Percentiles rank a stretch among this genome's conserved stretches.
phyloP scores from a whole-genome alignment of 169 alveolate genomes.

The Plasmodium relictum region DNA sequence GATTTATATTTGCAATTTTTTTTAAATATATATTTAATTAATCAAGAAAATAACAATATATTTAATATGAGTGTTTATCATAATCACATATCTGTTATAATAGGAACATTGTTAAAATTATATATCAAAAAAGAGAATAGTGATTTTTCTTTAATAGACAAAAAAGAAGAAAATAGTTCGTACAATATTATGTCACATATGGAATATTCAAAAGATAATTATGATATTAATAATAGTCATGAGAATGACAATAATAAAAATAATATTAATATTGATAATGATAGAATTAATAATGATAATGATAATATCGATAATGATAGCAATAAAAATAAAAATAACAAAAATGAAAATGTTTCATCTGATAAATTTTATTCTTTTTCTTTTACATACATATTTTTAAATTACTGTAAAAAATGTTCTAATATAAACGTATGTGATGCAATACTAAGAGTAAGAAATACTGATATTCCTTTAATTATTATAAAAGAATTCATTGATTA shows the following conservation, averaged over 20 bases:
- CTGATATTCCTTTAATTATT: conserved; percentile 75
- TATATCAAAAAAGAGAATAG: conserved; percentile 11
- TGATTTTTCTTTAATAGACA: not conserved
- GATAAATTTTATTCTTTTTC: conserved; percentile 47
- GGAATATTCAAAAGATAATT: not conserved
- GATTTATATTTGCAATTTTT: conserved; percentile 68
- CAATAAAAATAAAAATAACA: not conserved
- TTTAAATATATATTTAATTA: conserved; percentile 44
- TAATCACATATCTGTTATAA: conserved; percentile 38
- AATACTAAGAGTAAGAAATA: conserved; percentile 74
- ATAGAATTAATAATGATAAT: not conserved
- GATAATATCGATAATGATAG: not conserved
- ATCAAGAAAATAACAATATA: conserved; percentile 53
- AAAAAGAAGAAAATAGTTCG: not conserved
- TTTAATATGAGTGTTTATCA: conserved; percentile 41
- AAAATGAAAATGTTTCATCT: conserved; percentile 9
- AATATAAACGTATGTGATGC: conserved; percentile 80
- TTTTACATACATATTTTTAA: conserved; percentile 66
- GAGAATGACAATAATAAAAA: not conserved
- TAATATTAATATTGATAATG: not conserved
- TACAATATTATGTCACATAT: not conserved
- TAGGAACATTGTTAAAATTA: conserved; percentile 28
- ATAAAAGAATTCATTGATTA: conserved; percentile 78
- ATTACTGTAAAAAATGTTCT: conserved; percentile 77
- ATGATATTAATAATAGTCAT: not conserved